Conservation (phyloP, 2,329 filamentous ascomycete species). For the Penicillium verrucosum region DNA sequence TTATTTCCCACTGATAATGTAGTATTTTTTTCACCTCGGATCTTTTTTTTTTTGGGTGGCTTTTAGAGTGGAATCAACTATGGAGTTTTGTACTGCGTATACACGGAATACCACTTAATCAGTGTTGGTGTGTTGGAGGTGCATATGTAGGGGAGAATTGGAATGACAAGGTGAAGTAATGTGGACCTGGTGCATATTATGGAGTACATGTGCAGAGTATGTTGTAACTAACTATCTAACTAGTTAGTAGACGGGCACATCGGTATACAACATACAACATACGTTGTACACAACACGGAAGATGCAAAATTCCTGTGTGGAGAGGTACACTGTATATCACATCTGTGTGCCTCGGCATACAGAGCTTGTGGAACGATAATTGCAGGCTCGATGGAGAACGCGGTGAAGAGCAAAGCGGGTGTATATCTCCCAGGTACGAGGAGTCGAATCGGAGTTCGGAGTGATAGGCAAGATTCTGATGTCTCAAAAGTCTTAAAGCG, state of each 20-base stretch:
- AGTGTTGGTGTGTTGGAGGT: background rate
- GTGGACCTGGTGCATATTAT: background rate
- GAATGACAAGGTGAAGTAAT: background rate
- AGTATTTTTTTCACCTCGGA: background rate
- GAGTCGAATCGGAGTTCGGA: constrained; percentile 1
- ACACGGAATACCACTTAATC: background rate
- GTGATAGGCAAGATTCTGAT: background rate
- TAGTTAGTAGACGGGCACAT: too few species aligned
- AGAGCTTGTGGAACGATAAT: background rate
- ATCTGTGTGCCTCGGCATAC: background rate
- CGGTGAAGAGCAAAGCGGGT: constrained; percentile 1
- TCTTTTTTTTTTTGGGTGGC: background rate
- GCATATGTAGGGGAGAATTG: background rate
- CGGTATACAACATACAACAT: background rate
- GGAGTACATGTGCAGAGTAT: background rate
- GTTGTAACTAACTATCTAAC: too few species aligned
- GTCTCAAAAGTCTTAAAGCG: constrained; percentile 1
- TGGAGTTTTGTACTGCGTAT: background rate
- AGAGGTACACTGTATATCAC: constrained; percentile 8
- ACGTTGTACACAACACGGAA: background rate
- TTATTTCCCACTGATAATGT: background rate
- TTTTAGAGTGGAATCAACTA: background rate
- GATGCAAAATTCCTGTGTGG: background rate
- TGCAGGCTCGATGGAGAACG: background rate
- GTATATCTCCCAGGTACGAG: background rate